Evolutionary conservation across 495 filamentous ascomycete genomes (phyloP), one percentile per base, ranked within the genome.

Genomic region (Penicillium steckii): DNA sequence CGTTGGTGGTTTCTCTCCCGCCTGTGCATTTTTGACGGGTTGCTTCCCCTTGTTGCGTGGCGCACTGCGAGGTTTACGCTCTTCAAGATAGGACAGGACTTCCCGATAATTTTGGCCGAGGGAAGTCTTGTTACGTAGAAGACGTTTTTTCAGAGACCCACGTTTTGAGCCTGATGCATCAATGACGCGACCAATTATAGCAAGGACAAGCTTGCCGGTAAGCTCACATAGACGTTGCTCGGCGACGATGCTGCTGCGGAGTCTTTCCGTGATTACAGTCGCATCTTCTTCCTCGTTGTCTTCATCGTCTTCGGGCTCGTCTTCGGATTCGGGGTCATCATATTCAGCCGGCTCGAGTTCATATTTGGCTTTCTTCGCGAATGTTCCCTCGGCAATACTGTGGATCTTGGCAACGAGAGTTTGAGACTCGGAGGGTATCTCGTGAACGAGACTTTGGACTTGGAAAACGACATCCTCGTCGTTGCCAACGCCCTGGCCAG

Each of bases 181-280:
- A 38, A 96, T 65, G 15, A 88, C 80, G 32, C 84, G 82, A 8
- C 83, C 90, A 4, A 89, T 74, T 21, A 95, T 82, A 1, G 85
- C 85, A 19, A 95, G 75, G 8, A 96, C 89, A 27, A 94, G 78
- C 57, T 91, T 91, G 32, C 87, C 86, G 4, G 91, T 83, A 3
- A 96, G 74, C 57, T 90, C 87, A 70, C 93, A 97, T 0, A 97
- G 76, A 15, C 84, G 80, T 59, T 92, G 83, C 64, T 97, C 93
- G 2, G 89, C 81, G 30, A 89, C 71, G 12, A 96, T 72, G 45
- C 83, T 79, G 19, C 79, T 78, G 10, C 77, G 78, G 44, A 81
- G 74, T 17, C 77, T 77, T 51, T 85, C 80, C 7, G 77, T 78
- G 8, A 69, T 68, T 0, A 81, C 71, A 3, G 66, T 67, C 27